A percentile compares a stretch with the other conserved stretches of the same genome.
These are phyloP conservation scores for Colletotrichum endophyticum DNA, from an alignment of 2,329 filamentous ascomycete genomes.

Conservation along the genomic window DNA sequence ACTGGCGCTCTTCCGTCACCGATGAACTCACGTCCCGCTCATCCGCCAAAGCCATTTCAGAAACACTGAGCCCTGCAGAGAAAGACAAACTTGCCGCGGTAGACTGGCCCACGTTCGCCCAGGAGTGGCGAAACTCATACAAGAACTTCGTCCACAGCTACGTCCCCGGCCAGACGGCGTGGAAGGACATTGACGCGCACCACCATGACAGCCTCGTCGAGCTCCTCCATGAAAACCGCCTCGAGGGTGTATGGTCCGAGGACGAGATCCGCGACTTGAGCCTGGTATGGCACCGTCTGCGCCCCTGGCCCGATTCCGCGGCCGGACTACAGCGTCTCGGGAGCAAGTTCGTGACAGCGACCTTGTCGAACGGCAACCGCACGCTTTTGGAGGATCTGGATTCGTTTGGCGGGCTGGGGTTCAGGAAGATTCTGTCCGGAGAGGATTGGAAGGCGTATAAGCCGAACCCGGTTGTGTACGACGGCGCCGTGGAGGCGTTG, in stretches of 20 bases:
- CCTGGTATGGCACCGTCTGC: conserved; percentile 74
- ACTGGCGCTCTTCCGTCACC: conserved; percentile 75
- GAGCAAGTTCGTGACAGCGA: conserved; percentile 61
- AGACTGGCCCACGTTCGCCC: conserved; percentile 70
- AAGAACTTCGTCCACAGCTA: conserved; percentile 61
- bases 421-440: conserved; percentile 66
- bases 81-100: conserved; percentile 55
- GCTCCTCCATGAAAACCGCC: conserved; percentile 55
- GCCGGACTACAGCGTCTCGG: conserved; percentile 61
- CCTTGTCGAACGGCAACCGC: conserved; percentile 77
- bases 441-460: conserved; percentile 80
- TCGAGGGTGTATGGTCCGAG: conserved; percentile 64
- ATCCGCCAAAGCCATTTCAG: conserved; percentile 40
- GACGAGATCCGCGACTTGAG: conserved; percentile 72
- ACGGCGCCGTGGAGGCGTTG: conserved; percentile 67
- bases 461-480: conserved; percentile 70
- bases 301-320: conserved; percentile 70
- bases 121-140: conserved; percentile 74
- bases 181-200: conserved; percentile 76
- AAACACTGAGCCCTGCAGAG: conserved; percentile 46
- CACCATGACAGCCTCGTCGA: conserved; percentile 66
- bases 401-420: conserved; percentile 62
- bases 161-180: conserved; percentile 51
- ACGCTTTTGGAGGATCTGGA: conserved; percentile 70
- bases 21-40: conserved; percentile 60